Evolutionary conservation across 306 rosid species (phyloP).

Genomic region (Betula pendula): DNA sequence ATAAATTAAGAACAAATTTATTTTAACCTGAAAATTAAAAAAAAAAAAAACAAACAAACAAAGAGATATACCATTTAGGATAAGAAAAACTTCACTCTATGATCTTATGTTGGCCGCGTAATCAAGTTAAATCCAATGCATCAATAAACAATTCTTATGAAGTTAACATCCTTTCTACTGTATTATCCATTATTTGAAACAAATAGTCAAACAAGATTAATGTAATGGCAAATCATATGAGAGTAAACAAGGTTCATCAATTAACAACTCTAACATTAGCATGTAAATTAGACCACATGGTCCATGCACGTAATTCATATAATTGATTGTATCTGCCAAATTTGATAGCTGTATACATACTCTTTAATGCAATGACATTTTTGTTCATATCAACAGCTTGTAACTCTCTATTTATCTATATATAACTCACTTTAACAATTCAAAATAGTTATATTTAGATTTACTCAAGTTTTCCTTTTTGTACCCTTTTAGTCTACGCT

Average conservation of each 20-base stretch:
- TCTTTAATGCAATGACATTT: not conserved
- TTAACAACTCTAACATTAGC: not conserved
- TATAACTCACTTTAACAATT: not conserved
- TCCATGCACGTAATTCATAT: no score
- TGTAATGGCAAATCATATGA: no score
- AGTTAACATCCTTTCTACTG: no score
- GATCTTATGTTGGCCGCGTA: not conserved
- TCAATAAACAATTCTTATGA: no score
- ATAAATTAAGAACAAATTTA: not conserved
- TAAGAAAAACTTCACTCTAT: not conserved
- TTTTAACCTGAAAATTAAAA: not conserved
- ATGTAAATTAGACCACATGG: not conserved
- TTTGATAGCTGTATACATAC: not conserved
- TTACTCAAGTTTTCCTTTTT: not conserved
- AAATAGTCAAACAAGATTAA: not conserved
- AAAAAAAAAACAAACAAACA: no score
- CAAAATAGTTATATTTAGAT: not conserved
- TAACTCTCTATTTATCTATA: not conserved
- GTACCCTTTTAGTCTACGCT: not conserved
- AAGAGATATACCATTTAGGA: not conserved
- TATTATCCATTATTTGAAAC: no score
- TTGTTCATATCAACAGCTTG: not conserved
- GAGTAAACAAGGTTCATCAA: no score
- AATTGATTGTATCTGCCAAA: not conserved
- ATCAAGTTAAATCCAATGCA: no score